Evolutionary conservation across 805 yeast species (phyloP), one percentile per base, ranked within the genome.

Genomic region (Wickerhamiella azymoides): DNA sequence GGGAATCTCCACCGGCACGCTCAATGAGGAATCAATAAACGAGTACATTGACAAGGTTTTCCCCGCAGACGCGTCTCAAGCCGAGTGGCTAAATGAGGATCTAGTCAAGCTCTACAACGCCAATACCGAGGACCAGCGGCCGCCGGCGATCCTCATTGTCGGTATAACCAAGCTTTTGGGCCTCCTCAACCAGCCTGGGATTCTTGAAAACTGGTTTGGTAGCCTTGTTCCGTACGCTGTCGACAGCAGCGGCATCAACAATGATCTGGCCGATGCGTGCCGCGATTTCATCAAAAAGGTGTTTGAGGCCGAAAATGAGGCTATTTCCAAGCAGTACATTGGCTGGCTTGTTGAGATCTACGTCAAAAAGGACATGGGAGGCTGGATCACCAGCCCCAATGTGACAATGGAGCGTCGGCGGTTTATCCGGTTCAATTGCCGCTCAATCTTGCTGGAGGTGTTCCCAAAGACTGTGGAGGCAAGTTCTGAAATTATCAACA

Each of bases 231-330:
- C 62, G 10, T 72, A 74, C 0, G 77, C 80, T 0, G 62, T 77
- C 3, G 79, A 78, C 52, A 73, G 80, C 30, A 77, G 80, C 0
- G 79, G 82, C 2, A 63, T 61, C 44, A 68, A 65, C 46, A 52
- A 66, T n/a, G 55, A 54, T 7, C 62, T 72, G 1, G 69, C 64
- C 2, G 49, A 50, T 18, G 54, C 58, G 7, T 47, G 67, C n/a
- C 51, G 61, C 11, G 53, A 57, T 9, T 61, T 66, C 35, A 37
- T 66, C 18, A 38, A 50, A 32, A 39, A 51, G n/a, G 54, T 47
- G 16, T 35, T 49, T 39, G 19, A 39, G 10, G n/a, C 19, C 11
- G 30, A 47, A 33, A 10, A 28, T 54, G 26, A 30, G 5, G 45
- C 38, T 7, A 14, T 16, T 13, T 46, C 61, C 38, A 36, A 45